Evolutionary conservation across 2,329 filamentous ascomycete species (phyloP), one percentile per base, ranked within the genome.

Genomic region (Colletotrichum sp.): DNA sequence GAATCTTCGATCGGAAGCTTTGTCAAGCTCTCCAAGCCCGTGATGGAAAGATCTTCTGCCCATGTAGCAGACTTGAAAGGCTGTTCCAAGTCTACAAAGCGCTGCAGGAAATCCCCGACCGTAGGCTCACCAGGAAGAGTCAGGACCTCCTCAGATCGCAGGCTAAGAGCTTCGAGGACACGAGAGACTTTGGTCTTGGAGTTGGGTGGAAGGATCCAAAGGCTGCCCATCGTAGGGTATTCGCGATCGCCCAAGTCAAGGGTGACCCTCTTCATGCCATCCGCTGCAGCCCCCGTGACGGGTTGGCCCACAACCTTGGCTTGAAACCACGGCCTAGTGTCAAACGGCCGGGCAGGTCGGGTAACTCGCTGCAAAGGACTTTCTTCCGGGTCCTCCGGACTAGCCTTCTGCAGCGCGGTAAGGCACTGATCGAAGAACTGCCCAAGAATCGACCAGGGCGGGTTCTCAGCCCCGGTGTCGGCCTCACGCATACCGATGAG

Each of bases 401-500:
- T 68, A 26, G 48, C 52, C 43, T 52, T 75, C 59, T 75, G 73
- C 57, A 75, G 70, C 28, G 64, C 73, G 18, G 59, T 7, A n/a
- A 75, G 73, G n/a, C 57, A 59, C 57, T 75, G 73, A 6, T 75
- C 57, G 24, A 69, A 75, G 34, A 75, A 75, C 43, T 73, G 70
- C 24, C 64, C 59, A 21, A 75, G 70, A 43, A 73, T 65, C n/a
- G 70, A 73, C 73, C 73, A 75, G 7, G 73, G 73, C 13, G 73
- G 73, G 32, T 75, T 75, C 57, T 75, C 73, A 7, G 64, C 26
- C 6, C 24, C 43, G 26, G 73, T 75, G 64, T 75, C 73, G 57
- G 73, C 73, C 28, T 75, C 73, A n/a, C 70, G 70, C 73, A 75
- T 75, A 18, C 70, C 70, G 10, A 75, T 75, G 43, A 75, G 64